Conservation (phyloP, 2,329 filamentous ascomycete genomes). For the Didymella keratinophila region DNA sequence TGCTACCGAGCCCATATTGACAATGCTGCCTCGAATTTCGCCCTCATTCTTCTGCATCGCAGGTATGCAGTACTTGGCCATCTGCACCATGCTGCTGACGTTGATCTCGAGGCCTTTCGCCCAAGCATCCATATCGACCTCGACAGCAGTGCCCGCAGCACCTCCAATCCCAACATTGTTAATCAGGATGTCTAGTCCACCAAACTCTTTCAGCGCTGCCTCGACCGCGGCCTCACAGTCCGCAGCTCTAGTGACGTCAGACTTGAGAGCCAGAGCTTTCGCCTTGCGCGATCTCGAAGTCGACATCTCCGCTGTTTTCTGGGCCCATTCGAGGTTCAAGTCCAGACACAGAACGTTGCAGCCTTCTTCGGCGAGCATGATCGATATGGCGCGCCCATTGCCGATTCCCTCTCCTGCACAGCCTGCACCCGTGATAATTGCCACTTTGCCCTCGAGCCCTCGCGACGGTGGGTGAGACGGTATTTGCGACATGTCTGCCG, state of each 20-base stretch:
- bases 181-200: constrained; percentile 68
- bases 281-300: constrained; percentile 20
- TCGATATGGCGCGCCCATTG: constrained; percentile 66
- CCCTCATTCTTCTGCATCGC: constrained; percentile 64
- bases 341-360: constrained; percentile 68
- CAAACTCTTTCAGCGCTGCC: constrained; percentile 58
- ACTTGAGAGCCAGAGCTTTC: constrained; percentile 53
- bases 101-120: constrained; percentile 66
- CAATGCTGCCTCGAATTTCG: constrained; percentile 59
- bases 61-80: constrained; percentile 68
- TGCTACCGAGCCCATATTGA: constrained; percentile 71
- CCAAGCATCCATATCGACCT: constrained; percentile 68
- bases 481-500: constrained; percentile 27
- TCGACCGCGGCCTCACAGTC: constrained; percentile 60
- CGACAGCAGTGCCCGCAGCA: constrained; percentile 65
- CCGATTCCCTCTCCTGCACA: constrained; percentile 65
- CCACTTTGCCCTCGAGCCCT: constrained; percentile 55
- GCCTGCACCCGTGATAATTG: constrained; percentile 68
- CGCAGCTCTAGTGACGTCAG: constrained; percentile 62
- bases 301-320: constrained; percentile 64
- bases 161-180: constrained; percentile 72
- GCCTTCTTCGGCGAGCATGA: constrained; percentile 67
- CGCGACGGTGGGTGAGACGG: constrained; percentile 44
- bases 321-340: constrained; percentile 58
- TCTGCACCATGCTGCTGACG: constrained; percentile 70